phyloP scores from a whole-genome alignment of 805 yeast genomes.

The Kluyveromyces siamensis region DNA sequence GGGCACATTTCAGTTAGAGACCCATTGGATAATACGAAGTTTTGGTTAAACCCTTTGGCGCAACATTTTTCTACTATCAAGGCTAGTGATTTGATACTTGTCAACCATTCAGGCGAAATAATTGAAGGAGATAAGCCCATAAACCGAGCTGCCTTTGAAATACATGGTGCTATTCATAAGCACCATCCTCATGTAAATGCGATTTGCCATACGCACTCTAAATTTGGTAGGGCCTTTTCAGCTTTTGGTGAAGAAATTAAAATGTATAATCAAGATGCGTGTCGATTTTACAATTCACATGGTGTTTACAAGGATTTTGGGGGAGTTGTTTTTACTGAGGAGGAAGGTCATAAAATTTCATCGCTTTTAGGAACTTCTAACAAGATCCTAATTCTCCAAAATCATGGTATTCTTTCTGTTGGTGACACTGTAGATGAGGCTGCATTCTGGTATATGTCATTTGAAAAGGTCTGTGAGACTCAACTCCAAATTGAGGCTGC shows the following conservation, averaged over 20 bases:
- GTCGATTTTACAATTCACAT: constrained; percentile 57
- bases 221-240: constrained; percentile 55
- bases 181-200: constrained; percentile 63
- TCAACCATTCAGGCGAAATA: constrained; percentile 37
- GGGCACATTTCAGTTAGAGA: not conserved
- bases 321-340: constrained; percentile 62
- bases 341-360: constrained; percentile 56
- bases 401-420: constrained; percentile 64
- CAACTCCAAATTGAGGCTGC: constrained; percentile 55
- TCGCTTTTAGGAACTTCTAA: constrained; percentile 43
- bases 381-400: constrained; percentile 51
- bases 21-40: not conserved
- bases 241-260: constrained; percentile 58
- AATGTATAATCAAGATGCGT: constrained; percentile 73
- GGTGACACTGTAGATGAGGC: constrained; percentile 69
- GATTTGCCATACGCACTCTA: constrained; percentile 63
- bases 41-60: not conserved
- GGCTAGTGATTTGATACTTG: not conserved
- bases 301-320: constrained; percentile 63
- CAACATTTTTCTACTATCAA: not conserved
- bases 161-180: constrained; percentile 57
- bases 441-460: constrained; percentile 50
- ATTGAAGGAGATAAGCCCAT: constrained; percentile 48
- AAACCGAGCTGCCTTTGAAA: constrained; percentile 62
- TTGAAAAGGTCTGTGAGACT: constrained; percentile 56